Percentiles rank a stretch among this genome's conserved stretches.
These are phyloP conservation scores for Dioszegia aurantiaca DNA, from an alignment of 768 basidiomycete species.

Conservation along the genomic window DNA sequence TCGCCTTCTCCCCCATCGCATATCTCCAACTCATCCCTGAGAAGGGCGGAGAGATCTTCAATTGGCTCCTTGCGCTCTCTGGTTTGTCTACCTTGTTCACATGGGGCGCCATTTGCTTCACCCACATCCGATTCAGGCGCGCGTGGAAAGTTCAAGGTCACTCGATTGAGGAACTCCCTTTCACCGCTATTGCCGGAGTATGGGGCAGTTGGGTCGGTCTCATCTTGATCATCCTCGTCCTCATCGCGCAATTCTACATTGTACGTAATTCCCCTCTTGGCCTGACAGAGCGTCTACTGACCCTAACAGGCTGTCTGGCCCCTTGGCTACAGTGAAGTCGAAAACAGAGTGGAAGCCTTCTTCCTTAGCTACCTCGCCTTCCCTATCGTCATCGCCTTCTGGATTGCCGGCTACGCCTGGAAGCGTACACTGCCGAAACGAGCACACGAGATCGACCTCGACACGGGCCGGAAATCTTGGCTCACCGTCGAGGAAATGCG, in stretches of 20 bases:
- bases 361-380: slow-evolving; percentile 48
- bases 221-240: slow-evolving; percentile 56
- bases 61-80: slow-evolving; percentile 5
- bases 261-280: slow-evolving; percentile 41
- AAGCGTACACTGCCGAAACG: slow-evolving; percentile 39
- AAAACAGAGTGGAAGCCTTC: slow-evolving; percentile 27
- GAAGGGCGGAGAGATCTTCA: slow-evolving; percentile 16
- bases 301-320: slow-evolving; percentile 51
- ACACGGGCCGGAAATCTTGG: slow-evolving; percentile 50
- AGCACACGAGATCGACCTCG: slow-evolving; percentile 49
- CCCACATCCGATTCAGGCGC: slow-evolving; percentile 22
- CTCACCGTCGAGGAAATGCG: slow-evolving; percentile 49
- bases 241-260: neutral
- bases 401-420: slow-evolving; percentile 39
- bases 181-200: slow-evolving; percentile 10
- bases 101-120: slow-evolving; percentile 20
- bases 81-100: slow-evolving; percentile 21
- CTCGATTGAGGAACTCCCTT: slow-evolving; percentile 19
- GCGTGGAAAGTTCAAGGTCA: slow-evolving; percentile 15
- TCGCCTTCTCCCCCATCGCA: slow-evolving; percentile 9
- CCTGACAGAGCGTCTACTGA: no score
- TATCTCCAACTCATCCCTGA: slow-evolving; percentile 16
- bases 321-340: slow-evolving; percentile 29
- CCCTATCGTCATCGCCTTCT: slow-evolving; percentile 46
- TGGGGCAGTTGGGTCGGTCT: slow-evolving; percentile 56